A percentile compares a stretch with the other conserved stretches of the same genome.
These are phyloP conservation scores for Aspergillus quadrilineatus DNA, from an alignment of 2,329 filamentous ascomycete genomes.

Conservation along the genomic window DNA sequence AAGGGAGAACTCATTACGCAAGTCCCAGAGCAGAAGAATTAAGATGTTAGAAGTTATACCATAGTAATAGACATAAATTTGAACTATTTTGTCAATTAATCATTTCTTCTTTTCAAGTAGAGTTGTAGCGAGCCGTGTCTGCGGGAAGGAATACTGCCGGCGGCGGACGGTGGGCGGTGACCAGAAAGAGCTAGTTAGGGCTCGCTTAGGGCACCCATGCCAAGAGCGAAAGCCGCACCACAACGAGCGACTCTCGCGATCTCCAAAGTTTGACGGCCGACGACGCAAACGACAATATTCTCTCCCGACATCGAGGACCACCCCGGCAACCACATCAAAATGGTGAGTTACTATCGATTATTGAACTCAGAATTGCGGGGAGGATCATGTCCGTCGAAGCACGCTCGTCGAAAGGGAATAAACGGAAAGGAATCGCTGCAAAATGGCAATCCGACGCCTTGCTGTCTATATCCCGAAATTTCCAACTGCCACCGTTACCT, in stretches of 20 bases:
- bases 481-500: slow-evolving; percentile 3
- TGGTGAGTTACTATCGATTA: slow-evolving; percentile 39
- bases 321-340: slow-evolving; percentile 47
- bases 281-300: slow-evolving; percentile 40
- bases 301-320: slow-evolving; percentile 44
- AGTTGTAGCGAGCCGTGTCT: background rate
- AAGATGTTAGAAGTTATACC: background rate
- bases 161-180: slow-evolving; percentile 23
- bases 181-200: slow-evolving; percentile 37
- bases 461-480: slow-evolving; percentile 4
- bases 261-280: slow-evolving; percentile 35
- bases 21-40: slow-evolving; percentile 57
- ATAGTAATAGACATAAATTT: slow-evolving; percentile 1
- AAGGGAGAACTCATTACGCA: slow-evolving; percentile 59
- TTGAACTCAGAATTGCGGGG: slow-evolving; percentile 9
- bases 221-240: slow-evolving; percentile 45
- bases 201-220: slow-evolving; percentile 41
- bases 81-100: background rate
- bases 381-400: background rate
- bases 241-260: slow-evolving; percentile 30
- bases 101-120: background rate
- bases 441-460: slow-evolving; percentile 3
- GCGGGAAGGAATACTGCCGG: background rate
- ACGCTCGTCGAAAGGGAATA: slow-evolving; percentile 2
- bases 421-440: background rate